Evolutionary conservation across 768 basidiomycete species (phyloP).

Genomic region (Leccinum boreale): DNA sequence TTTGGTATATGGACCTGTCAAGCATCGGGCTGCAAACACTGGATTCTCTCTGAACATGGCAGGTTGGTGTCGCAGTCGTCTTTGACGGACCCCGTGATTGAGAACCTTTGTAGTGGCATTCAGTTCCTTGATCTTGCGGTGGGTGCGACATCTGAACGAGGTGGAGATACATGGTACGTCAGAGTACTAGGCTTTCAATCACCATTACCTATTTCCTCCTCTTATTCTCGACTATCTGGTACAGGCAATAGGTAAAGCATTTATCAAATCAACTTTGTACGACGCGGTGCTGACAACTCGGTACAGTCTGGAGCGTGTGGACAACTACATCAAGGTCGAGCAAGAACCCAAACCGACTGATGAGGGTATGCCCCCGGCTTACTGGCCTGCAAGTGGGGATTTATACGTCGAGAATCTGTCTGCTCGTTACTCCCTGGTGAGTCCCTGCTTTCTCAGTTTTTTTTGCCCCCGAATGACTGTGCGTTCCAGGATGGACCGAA

Average conservation of each 20-base stretch:
- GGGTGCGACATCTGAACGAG: conserved; percentile 43
- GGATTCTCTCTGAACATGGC: conserved; percentile 43
- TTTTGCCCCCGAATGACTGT: too few species aligned
- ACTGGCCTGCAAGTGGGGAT: not conserved
- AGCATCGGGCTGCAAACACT: conserved; percentile 21
- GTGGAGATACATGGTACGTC: conserved; percentile 43
- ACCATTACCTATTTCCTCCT: not conserved
- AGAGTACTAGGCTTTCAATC: conserved; percentile 41
- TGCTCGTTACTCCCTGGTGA: conserved; percentile 3
- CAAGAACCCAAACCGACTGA: not conserved
- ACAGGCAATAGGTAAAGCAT: not conserved
- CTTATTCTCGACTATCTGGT: not conserved
- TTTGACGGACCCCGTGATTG: not conserved
- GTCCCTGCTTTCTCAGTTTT: not conserved
- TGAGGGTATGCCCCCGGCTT: not conserved
- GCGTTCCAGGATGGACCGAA: not conserved
- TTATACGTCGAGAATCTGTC: conserved; percentile 3
- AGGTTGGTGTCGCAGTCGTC: conserved; percentile 19
- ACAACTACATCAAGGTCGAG: not conserved
- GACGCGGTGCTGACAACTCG: not conserved
- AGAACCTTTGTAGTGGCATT: conserved; percentile 42
- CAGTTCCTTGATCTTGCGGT: conserved; percentile 51
- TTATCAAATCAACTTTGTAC: not conserved
- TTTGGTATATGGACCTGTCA: conserved; percentile 4
- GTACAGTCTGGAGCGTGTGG: conserved; percentile 2